Conservation (phyloP, 208 protist species). For the Trypanosomatidae sp. region DNA sequence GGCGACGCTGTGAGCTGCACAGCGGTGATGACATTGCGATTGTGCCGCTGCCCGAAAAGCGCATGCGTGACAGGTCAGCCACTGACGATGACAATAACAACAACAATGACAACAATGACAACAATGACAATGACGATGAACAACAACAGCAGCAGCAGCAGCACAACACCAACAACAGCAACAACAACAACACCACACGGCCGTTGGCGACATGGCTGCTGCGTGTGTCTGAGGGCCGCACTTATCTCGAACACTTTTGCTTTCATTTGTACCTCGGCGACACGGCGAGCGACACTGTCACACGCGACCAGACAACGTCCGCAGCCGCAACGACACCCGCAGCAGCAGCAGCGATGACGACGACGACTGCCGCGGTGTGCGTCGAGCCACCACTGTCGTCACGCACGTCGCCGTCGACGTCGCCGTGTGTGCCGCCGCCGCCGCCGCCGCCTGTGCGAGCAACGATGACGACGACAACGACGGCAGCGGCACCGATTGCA, state of each 20-base stretch:
- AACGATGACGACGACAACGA: too few relatives aligned
- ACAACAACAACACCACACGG: slow-evolving; percentile 3
- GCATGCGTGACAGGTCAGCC: background rate
- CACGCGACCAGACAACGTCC: too few relatives aligned
- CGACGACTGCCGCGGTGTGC: background rate
- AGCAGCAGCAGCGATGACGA: too few relatives aligned
- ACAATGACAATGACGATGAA: slow-evolving; percentile 4
- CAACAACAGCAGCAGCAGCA: background rate
- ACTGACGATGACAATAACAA: background rate
- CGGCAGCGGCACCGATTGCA: too few relatives aligned
- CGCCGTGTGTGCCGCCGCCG: too few relatives aligned
- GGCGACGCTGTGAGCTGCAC: slow-evolving; percentile 19
- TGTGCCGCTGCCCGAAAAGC: slow-evolving; percentile 21
- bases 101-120: background rate
- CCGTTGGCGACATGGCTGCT: slow-evolving; percentile 8
- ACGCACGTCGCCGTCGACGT: too few relatives aligned
- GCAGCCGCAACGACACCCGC: too few relatives aligned
- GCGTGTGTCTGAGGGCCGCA: slow-evolving; percentile 8
- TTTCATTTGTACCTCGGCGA: slow-evolving; percentile 22
- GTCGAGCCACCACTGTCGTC: background rate
- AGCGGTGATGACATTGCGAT: slow-evolving; percentile 50
- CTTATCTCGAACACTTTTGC: slow-evolving; percentile 26
- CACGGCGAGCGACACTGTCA: too few relatives aligned
- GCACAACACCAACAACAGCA: background rate
- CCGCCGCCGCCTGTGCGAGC: too few relatives aligned